These are phyloP conservation scores for Rugosomyces carneus DNA, from an alignment of 1,284 basidiomycete genomes.

Conservation along the genomic window DNA sequence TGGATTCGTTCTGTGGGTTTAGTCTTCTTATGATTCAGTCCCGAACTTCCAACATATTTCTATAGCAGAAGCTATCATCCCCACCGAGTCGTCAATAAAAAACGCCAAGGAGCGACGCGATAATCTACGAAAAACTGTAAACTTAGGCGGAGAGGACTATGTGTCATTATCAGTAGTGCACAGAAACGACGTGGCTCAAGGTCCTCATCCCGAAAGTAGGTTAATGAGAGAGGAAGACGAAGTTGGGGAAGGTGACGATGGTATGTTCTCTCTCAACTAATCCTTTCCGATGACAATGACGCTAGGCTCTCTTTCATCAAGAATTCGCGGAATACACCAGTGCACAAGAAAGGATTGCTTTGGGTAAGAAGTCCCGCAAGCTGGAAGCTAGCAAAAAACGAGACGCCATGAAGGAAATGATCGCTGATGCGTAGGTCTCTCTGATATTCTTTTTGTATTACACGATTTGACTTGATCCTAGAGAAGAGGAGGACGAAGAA, in stretches of 20 bases:
- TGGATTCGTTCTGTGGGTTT: slow-evolving; percentile 11
- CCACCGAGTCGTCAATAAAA: slow-evolving; percentile 69
- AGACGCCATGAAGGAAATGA: slow-evolving; percentile 80
- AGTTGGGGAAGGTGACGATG: slow-evolving; percentile 88
- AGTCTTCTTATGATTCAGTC: background rate
- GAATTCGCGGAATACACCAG: slow-evolving; percentile 89
- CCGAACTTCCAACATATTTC: background rate
- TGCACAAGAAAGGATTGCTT: slow-evolving; percentile 78
- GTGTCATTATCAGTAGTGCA: slow-evolving; percentile 75
- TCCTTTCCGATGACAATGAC: background rate
- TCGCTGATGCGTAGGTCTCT: slow-evolving; percentile 71
- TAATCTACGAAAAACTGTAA: slow-evolving; percentile 42
- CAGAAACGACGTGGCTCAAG: slow-evolving; percentile 45
- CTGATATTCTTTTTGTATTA: background rate
- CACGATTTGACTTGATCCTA: slow-evolving; percentile 26
- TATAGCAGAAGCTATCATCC: slow-evolving; percentile 48
- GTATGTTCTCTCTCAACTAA: slow-evolving; percentile 36
- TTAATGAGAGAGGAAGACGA: slow-evolving; percentile 91
- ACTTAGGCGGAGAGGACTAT: slow-evolving; percentile 62
- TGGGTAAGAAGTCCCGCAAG: slow-evolving; percentile 83
- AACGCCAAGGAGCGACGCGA: slow-evolving; percentile 79
- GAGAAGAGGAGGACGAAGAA: slow-evolving; percentile 86
- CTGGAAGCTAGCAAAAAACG: slow-evolving; percentile 66
- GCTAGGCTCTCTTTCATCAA: slow-evolving; percentile 22
- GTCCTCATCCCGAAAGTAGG: slow-evolving; percentile 87